Evolutionary conservation across 2,329 filamentous ascomycete species (phyloP), one percentile per base, ranked within the genome.

Genomic region (Fusarium tjaetaba): DNA sequence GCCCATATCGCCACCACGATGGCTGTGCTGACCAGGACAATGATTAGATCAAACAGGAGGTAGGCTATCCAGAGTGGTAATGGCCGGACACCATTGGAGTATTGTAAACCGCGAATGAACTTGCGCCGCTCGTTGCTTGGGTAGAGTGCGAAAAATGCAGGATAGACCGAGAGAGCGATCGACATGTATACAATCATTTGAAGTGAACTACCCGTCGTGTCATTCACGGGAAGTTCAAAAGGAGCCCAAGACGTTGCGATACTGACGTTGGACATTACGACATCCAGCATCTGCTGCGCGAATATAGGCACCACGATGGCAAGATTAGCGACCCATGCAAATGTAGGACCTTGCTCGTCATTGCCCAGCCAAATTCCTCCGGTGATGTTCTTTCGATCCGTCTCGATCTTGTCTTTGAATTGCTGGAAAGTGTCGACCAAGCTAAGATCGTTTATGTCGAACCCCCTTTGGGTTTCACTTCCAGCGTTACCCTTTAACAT

Each of bases 131-230:
- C 95, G 34, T 93, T 86, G n/a, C 94, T 97, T 1, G 94, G 94
- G 78, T 98, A 98, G 9, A 98, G 85, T 1, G 93, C 90, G 77
- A 97, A 97, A 85, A 98, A 95, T 20, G 92, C 94, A 2, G 95
- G 94, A 76, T 93, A 96, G 3, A 91, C 91, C 11, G 89, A 87
- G 82, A 97, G 90, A 2, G 92, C 93, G 14, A 98, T 86, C 20
- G 92, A 91, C 79, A 96, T 93, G 82, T 97, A 97, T 14, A 94
- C 86, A 45, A 96, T 89, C 24, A 97, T 86, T 79, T 97, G 94
- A 30, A 97, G 83, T 2, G 92, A 91, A 57, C 95, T 87, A 26
- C 94, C 94, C 14, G 91, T 89, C 26, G 86, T 86, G 0, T 93
- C 90, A 32, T 88, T 85, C 83, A 91, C 95, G 0, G 94, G 93